These are phyloP conservation scores for Verticillium albo-atrum DNA, from an alignment of 2,329 filamentous ascomycete genomes.

Conservation along the genomic window DNA sequence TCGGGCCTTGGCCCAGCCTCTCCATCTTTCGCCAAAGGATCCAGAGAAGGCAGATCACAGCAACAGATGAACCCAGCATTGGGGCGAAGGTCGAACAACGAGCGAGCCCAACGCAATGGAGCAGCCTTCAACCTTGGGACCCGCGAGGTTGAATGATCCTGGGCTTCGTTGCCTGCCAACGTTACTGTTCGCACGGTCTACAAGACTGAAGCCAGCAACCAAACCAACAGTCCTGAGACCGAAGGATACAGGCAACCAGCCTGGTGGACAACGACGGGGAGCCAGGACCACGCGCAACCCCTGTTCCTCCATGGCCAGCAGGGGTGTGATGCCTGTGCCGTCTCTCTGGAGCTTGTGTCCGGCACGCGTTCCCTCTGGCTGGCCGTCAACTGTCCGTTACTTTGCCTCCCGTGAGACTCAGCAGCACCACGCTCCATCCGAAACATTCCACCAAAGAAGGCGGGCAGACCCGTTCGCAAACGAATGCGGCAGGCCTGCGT, in stretches of 20 bases:
- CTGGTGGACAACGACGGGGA: background rate
- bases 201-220: too few species aligned
- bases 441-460: background rate
- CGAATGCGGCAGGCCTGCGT: too few species aligned
- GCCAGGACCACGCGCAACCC: background rate
- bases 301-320: background rate
- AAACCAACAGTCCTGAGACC: background rate
- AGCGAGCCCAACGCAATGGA: too few species aligned
- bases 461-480: too few species aligned
- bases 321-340: background rate
- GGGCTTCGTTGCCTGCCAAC: too few species aligned
- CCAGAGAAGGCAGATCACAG: too few species aligned
- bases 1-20: background rate
- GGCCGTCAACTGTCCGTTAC: background rate
- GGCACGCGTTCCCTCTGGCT: constrained; percentile 1
- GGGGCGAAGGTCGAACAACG: too few species aligned
- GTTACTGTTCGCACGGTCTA: too few species aligned
- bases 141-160: too few species aligned
- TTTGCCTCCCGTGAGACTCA: background rate
- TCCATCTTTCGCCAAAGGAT: background rate
- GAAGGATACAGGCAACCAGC: too few species aligned
- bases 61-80: too few species aligned
- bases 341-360: background rate
- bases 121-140: too few species aligned
- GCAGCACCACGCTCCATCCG: background rate